A percentile compares a stretch with the other conserved stretches of the same genome.
Evolutionary conservation across 345 rosid species (phyloP).

Genomic region (Mercurialis annua): DNA sequence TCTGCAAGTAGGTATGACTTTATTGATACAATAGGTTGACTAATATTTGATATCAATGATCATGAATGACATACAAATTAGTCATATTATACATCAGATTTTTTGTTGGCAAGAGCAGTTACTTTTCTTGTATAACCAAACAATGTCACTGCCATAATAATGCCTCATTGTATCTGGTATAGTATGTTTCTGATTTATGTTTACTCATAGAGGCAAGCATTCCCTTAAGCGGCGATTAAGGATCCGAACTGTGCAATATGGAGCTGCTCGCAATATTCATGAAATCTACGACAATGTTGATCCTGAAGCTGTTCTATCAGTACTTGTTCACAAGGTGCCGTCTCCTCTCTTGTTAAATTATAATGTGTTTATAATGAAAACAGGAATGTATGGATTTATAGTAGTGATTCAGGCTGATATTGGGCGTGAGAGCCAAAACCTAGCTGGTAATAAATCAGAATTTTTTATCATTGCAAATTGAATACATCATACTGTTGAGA

Average conservation of each 20-base stretch:
- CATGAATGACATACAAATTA: neutral
- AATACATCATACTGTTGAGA: too few relatives aligned
- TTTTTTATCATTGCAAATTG: too few relatives aligned
- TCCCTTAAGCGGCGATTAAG: conserved; percentile 79
- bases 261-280: conserved; percentile 63
- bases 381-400: neutral
- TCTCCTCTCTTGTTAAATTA: neutral
- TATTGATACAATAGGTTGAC: neutral
- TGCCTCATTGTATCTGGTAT: conserved; percentile 4
- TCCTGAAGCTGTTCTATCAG: conserved; percentile 74
- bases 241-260: conserved; percentile 81
- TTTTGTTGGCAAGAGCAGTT: neutral
- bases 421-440: neutral
- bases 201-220: conserved; percentile 56
- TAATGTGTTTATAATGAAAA: neutral
- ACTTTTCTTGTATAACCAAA: neutral
- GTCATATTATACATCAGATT: neutral
- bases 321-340: conserved; percentile 88
- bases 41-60: neutral
- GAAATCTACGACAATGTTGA: conserved; percentile 86
- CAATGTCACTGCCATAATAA: neutral
- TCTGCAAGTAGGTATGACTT: conserved; percentile 64
- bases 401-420: neutral
- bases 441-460: neutral
- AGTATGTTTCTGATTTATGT: conserved; percentile 22